phyloP scores from a whole-genome alignment of 208 protist genomes.

The Leishmania amazonensis region DNA sequence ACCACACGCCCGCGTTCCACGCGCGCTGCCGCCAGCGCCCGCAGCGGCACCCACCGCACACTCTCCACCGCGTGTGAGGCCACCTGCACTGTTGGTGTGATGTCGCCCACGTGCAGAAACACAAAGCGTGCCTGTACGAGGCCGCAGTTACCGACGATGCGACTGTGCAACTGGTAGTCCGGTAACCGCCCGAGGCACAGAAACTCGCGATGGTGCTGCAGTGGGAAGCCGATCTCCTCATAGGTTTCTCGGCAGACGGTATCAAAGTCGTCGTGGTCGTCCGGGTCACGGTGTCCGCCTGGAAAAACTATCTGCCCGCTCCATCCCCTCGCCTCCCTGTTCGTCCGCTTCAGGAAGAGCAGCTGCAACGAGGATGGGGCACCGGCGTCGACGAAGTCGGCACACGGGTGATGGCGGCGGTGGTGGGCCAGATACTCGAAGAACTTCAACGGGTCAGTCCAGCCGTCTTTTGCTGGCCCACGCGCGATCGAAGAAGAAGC shows the following conservation, averaged over 20 bases:
- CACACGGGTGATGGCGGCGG: background rate
- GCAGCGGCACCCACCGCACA: constrained; percentile 69
- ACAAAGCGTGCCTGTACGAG: constrained; percentile 79
- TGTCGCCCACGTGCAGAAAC: constrained; percentile 70
- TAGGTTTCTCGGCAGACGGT: constrained; percentile 51
- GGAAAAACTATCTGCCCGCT: constrained; percentile 80
- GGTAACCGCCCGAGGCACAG: constrained; percentile 62
- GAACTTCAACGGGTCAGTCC: background rate
- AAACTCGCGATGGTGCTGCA: constrained; percentile 49
- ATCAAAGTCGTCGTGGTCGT: constrained; percentile 61
- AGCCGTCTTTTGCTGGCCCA: background rate
- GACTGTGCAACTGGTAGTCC: constrained; percentile 49
- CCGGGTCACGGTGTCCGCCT: constrained; percentile 71
- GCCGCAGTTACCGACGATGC: constrained; percentile 19
- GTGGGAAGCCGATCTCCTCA: constrained; percentile 63
- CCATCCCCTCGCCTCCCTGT: constrained; percentile 59
- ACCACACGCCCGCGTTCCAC: constrained; percentile 39
- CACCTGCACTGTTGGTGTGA: constrained; percentile 59
- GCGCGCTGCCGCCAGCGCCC: constrained; percentile 24
- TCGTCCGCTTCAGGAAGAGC: constrained; percentile 68
- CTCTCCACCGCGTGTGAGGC: constrained; percentile 56
- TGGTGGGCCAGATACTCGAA: background rate
- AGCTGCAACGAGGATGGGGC: constrained; percentile 49
- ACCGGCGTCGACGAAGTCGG: constrained; percentile 13
- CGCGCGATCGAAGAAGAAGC: constrained; percentile 1